phyloP scores from a whole-genome alignment of 2,329 filamentous ascomycete genomes.

The Juglanconis sp. region DNA sequence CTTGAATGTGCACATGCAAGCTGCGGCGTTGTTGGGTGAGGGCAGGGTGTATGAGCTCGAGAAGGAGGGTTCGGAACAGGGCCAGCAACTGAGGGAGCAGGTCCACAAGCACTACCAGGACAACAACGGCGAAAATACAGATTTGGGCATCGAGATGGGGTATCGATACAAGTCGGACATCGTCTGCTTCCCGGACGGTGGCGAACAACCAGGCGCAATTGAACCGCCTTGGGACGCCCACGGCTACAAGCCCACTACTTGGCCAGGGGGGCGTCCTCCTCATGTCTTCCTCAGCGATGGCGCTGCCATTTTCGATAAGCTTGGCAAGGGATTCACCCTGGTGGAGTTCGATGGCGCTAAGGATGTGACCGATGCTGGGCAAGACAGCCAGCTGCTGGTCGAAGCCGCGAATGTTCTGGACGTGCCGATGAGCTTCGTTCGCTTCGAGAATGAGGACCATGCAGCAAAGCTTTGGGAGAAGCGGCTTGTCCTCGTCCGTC shows the following conservation, averaged over 20 bases:
- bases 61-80: conserved; percentile 1
- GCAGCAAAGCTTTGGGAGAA: conserved; percentile 11
- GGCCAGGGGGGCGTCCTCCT: conserved; percentile 18
- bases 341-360: conserved; percentile 7
- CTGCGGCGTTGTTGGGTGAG: conserved; percentile 16
- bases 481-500: conserved; percentile 16
- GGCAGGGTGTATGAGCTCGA: background rate
- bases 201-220: background rate
- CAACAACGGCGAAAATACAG: conserved; percentile 26
- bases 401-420: background rate
- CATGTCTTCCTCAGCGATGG: conserved; percentile 16
- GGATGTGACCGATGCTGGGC: background rate
- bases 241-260: conserved; percentile 14
- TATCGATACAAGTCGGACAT: conserved; percentile 22
- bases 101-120: conserved; percentile 18
- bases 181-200: background rate
- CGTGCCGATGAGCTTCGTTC: conserved; percentile 10
- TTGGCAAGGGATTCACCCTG: conserved; percentile 15
- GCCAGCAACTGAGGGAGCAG: conserved; percentile 1
- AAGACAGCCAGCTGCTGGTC: background rate
- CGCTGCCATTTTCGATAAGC: conserved; percentile 16
- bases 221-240: background rate
- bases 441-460: conserved; percentile 11
- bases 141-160: conserved; percentile 26
- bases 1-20: conserved; percentile 5